Base-by-base conservation (phyloP, 1,284 basidiomycete genomes). In the Ustilago bromivora region DNA sequence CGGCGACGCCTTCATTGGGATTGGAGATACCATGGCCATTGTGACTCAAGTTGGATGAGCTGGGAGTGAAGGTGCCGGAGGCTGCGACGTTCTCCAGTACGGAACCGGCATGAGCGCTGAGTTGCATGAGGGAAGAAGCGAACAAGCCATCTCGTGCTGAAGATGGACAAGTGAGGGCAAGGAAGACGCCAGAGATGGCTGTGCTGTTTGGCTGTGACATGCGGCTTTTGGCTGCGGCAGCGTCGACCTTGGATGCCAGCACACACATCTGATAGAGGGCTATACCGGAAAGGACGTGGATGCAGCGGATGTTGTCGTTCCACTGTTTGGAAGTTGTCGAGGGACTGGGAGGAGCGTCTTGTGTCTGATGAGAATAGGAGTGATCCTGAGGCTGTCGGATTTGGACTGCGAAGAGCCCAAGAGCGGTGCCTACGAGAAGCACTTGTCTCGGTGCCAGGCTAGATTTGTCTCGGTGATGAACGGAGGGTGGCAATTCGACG, bases 261-360 rank as follows among this genome's bases (percentile, higher is more conserved):
- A 75, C 34, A n/a, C 73, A 73, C 69, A 81, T 64, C 51, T 81
- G 80, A 60, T 81, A 80, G 8, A 81, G 61, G 4, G 71, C 80
- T 5, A 81, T 36, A 10, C 80, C 80, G 0, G 68, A 64, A 76
- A 79, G 80, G 17, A 81, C 68, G 1, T 57, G 79, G 34, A 71
- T 57, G 56, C 76, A 78, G n/a, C 72, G 67, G 32, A 80, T 49
- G 51, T 67, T 61, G 41, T 72, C 65, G 36, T 80, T 80, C 76
- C 76, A 78, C 32, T 64, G 62, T n/a, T 17, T 31, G 9, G 11
- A n/a, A 17, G 63, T 19, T 12, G 35, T 23, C 2, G 61, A 36
- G 12, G 66, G 49, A 12, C 36, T 62, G 9, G 57, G 41, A 15
- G 56, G 13, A 2, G 52, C 36, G 2, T 28, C 7, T 43, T 12